Conservation (phyloP, 139 green algal genomes). For the Picochlorum sp. region DNA sequence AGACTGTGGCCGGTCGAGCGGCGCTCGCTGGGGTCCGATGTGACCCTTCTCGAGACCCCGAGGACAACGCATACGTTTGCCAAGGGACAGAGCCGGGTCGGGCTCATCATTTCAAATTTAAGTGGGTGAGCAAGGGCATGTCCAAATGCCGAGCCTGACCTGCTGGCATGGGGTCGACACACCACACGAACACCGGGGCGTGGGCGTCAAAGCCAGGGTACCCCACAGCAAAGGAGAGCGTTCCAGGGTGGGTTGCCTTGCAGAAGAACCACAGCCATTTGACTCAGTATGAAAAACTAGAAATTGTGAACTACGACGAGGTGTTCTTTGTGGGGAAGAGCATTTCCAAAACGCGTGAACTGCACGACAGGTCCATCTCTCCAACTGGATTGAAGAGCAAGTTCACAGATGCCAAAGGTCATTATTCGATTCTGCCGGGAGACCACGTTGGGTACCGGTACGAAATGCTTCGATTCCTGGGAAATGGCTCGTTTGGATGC, state of each 20-base stretch:
- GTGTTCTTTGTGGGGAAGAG: conserved; percentile 27
- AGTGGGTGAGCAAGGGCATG: too few species aligned
- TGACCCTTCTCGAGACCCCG: too few species aligned
- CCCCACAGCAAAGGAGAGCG: background rate
- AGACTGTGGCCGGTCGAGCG: too few species aligned
- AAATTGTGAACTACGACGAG: conserved; percentile 14
- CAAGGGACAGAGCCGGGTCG: too few species aligned
- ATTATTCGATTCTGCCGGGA: conserved; percentile 10
- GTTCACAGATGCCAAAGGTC: conserved; percentile 5
- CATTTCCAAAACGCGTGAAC: background rate
- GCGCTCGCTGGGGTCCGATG: too few species aligned
- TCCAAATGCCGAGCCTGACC: too few species aligned
- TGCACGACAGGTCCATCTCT: background rate
- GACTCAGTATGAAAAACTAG: conserved; percentile 22
- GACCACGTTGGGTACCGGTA: conserved; percentile 45
- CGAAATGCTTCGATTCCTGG: conserved; percentile 64
- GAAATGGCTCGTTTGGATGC: conserved; percentile 90
- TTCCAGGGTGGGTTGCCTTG: background rate
- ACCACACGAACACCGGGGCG: too few species aligned
- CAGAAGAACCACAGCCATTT: background rate
- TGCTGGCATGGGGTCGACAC: too few species aligned
- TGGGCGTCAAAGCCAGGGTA: too few species aligned
- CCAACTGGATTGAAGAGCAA: background rate
- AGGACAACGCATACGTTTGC: too few species aligned
- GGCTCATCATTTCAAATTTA: too few species aligned